phyloP scores from a whole-genome alignment of 257 asterid genomes.

The Mitragyna speciosa region DNA sequence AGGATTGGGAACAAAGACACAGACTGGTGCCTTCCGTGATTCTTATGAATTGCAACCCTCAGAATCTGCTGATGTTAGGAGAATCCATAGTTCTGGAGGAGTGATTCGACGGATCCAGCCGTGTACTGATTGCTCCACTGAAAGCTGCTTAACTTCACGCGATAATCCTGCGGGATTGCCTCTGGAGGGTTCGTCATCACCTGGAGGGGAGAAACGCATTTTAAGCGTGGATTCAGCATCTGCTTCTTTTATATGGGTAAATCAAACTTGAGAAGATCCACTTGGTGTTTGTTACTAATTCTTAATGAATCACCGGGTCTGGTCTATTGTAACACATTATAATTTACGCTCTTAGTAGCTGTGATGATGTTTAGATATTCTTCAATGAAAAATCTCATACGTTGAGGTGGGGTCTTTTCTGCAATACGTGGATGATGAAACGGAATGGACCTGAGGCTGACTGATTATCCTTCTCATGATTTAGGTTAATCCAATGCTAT shows the following conservation, averaged over 20 bases:
- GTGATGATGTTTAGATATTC: background rate
- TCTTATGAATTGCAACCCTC: constrained; percentile 38
- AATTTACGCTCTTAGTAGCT: background rate
- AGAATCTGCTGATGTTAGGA: constrained; percentile 36
- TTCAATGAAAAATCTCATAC: background rate
- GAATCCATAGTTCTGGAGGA: constrained; percentile 33
- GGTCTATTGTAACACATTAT: background rate
- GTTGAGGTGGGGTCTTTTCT: background rate
- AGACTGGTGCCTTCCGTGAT: constrained; percentile 22
- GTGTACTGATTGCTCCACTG: constrained; percentile 57
- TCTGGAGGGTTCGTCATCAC: constrained; percentile 55
- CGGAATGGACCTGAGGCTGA: background rate
- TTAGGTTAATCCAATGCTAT: background rate
- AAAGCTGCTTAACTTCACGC: constrained; percentile 80
- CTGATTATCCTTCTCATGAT: background rate
- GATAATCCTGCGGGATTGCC: constrained; percentile 60
- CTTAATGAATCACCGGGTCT: constrained; percentile 36
- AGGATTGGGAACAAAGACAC: constrained; percentile 34
- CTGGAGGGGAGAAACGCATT: constrained; percentile 45
- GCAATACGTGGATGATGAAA: background rate
- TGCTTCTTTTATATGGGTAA: constrained; percentile 54
- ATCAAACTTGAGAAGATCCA: constrained; percentile 42
- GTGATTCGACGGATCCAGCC: constrained; percentile 47
- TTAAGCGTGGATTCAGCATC: constrained; percentile 47
- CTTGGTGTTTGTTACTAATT: constrained; percentile 33